phyloP scores from a whole-genome alignment of 352 stramenopile genomes.

The Phytophthora agathidicida region DNA sequence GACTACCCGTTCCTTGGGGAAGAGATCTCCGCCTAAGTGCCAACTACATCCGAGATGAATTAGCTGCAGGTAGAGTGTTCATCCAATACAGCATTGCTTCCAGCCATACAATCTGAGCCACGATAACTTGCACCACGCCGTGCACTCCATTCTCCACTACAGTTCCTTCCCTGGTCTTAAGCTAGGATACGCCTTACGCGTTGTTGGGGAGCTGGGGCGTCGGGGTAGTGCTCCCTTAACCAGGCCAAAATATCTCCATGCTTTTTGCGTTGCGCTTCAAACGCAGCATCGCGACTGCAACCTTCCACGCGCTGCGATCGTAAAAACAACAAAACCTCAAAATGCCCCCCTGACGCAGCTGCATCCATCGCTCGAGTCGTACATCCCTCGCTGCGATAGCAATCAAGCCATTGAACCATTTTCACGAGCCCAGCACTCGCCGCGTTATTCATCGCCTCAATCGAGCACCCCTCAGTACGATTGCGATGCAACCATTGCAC shows the following conservation, averaged over 20 bases:
- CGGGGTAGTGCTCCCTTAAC: slow-evolving; percentile 35
- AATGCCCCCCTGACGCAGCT: slow-evolving; percentile 29
- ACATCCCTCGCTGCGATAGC: slow-evolving; percentile 25
- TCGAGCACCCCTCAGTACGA: slow-evolving; percentile 26
- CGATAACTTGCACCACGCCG: slow-evolving; percentile 37
- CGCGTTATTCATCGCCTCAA: slow-evolving; percentile 29
- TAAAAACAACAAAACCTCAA: slow-evolving; percentile 34
- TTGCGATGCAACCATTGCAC: slow-evolving; percentile 31
- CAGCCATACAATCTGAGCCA: slow-evolving; percentile 1
- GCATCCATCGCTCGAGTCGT: slow-evolving; percentile 35
- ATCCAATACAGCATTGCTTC: slow-evolving; percentile 4
- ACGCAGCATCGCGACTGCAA: slow-evolving; percentile 32
- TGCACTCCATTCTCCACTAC: slow-evolving; percentile 7
- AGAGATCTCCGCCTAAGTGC: slow-evolving; percentile 5
- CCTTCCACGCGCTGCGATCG: slow-evolving; percentile 23
- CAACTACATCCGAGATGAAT: not conserved
- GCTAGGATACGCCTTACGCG: slow-evolving; percentile 2
- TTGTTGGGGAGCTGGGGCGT: slow-evolving; percentile 20
- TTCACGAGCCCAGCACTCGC: slow-evolving; percentile 25
- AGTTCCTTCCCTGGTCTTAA: not conserved
- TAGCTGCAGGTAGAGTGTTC: not conserved
- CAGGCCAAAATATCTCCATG: slow-evolving; percentile 33
- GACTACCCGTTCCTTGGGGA: slow-evolving; percentile 40
- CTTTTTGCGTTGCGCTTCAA: slow-evolving; percentile 28
- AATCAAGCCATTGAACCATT: slow-evolving; percentile 32